These are phyloP conservation scores for Geotrichum aggregatum DNA, from an alignment of 1,139 yeast genomes.

Conservation along the genomic window DNA sequence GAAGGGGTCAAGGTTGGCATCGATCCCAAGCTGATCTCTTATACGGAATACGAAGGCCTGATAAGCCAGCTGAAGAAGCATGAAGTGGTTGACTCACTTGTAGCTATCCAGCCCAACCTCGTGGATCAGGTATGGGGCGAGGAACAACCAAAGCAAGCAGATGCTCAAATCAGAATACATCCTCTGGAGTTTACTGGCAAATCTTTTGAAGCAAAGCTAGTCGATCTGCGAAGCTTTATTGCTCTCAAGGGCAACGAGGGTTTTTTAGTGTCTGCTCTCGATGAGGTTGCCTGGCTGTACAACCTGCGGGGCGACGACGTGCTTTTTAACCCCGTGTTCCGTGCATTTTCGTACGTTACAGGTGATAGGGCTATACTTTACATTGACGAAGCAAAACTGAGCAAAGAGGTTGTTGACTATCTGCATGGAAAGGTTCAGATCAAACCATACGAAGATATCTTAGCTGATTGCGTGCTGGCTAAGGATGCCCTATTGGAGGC, in stretches of 20 bases:
- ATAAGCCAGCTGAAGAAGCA: conserved; percentile 34
- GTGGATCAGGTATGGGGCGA: conserved; percentile 71
- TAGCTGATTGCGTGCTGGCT: conserved; percentile 34
- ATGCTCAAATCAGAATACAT: conserved; percentile 33
- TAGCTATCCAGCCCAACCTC: conserved; percentile 64
- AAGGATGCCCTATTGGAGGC: conserved; percentile 39
- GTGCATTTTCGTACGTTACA: conserved; percentile 69
- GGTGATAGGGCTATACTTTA: conserved; percentile 57
- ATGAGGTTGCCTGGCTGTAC: conserved; percentile 90
- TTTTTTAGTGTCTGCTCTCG: conserved; percentile 68
- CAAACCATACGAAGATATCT: conserved; percentile 38
- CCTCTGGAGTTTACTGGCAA: conserved; percentile 43
- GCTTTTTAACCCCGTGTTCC: conserved; percentile 87
- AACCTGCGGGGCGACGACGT: conserved; percentile 85
- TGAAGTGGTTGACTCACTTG: conserved; percentile 45
- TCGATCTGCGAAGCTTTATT: conserved; percentile 45
- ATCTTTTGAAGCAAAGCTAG: conserved; percentile 44
- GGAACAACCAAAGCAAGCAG: conserved; percentile 40
- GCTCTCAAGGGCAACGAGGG: conserved; percentile 43
- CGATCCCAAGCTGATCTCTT: conserved; percentile 69
- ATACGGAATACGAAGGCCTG: conserved; percentile 42
- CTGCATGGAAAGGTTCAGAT: conserved; percentile 34
- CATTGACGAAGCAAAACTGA: conserved; percentile 64
- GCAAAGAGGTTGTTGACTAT: conserved; percentile 39
- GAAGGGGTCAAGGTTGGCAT: conserved; percentile 46